Base-by-base conservation (phyloP, 306 rosid species). In the Acmispon strigosus region DNA sequence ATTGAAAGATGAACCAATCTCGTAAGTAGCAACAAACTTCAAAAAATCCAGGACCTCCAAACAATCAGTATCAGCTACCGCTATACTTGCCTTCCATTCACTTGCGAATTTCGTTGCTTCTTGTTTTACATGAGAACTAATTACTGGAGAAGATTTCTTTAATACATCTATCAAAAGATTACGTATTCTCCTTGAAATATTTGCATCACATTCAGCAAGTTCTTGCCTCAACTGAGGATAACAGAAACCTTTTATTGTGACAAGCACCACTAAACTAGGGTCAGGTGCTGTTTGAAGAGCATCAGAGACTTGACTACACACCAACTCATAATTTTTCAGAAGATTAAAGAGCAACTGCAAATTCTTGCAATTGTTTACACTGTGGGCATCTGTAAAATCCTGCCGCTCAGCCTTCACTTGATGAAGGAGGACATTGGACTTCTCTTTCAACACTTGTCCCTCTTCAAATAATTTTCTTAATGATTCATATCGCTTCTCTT, bases 201-300 rank as follows among this genome's bases (percentile, higher is more conserved):
- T 50, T 18, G 37, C 62, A 36, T 36, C 50, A 36, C 15, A 7
- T 68, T 68, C 62, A 68, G 53, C 32, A 36, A 17, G 62, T 51
- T 67, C 48, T 50, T 67, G 62, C 62, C 61, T 20, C 22, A 14
- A 4, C 15, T 27, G 45, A 44, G 47, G 32, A 57, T 58, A 8
- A 58, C 24, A 32, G 18, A 44, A 71, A 29, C 36, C 48, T 29
- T 57, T 57, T 45, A 57, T 29, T 44, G 76, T 15, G 32, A 27
- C 66, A 29, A 71, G 36, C 76, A 71, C 76, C 67, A 71, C 10
- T 32, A 57, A 57, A 44, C 67, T 59, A 29, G 76, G 76, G n/a
- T 57, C 66, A 8, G 14, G 36, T 15, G 66, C 57, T 57, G 58
- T 29, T 57, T 9, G 76, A 47, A 71, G 47, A 57, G 19, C 76